These are phyloP conservation scores for Aspergillus biplanus DNA, from an alignment of 495 filamentous ascomycete genomes.

Conservation along the genomic window DNA sequence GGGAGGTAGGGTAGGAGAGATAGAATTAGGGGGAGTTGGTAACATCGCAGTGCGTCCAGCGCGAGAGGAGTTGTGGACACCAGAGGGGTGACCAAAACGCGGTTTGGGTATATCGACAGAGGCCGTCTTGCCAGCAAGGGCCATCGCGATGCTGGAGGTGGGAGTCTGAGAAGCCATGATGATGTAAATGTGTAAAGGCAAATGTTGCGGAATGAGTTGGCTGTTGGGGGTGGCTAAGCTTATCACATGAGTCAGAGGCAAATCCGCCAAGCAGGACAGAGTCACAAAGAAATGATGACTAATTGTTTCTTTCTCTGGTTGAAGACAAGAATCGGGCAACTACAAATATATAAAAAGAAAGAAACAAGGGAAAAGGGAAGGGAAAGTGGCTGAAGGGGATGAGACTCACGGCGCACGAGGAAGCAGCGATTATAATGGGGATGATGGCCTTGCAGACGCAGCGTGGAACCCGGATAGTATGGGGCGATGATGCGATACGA, in stretches of 20 bases:
- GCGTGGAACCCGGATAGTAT: constrained; percentile 19
- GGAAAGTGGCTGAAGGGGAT: neutral
- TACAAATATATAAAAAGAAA: constrained; percentile 4
- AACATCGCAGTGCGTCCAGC: constrained; percentile 62
- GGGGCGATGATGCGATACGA: constrained; percentile 31
- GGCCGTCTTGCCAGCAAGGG: constrained; percentile 64
- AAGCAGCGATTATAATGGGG: constrained; percentile 14
- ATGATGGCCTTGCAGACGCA: constrained; percentile 23
- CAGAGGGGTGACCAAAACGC: constrained; percentile 63
- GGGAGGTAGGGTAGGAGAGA: constrained; percentile 86
- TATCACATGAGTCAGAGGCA: constrained; percentile 32
- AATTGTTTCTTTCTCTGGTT: neutral
- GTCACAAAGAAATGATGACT: constrained; percentile 16
- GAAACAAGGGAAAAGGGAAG: constrained; percentile 6
- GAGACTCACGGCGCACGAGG: constrained; percentile 19
- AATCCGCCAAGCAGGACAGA: constrained; percentile 19
- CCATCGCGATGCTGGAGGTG: constrained; percentile 63
- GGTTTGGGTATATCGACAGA: constrained; percentile 75
- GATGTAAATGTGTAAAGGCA: constrained; percentile 13
- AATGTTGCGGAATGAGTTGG: constrained; percentile 11
- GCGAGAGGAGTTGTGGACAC: constrained; percentile 60
- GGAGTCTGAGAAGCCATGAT: constrained; percentile 55
- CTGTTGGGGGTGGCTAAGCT: constrained; percentile 26
- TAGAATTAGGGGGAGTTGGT: constrained; percentile 94
- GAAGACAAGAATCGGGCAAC: neutral